phyloP scores from a whole-genome alignment of 306 rosid genomes.

The Pueraria montana region DNA sequence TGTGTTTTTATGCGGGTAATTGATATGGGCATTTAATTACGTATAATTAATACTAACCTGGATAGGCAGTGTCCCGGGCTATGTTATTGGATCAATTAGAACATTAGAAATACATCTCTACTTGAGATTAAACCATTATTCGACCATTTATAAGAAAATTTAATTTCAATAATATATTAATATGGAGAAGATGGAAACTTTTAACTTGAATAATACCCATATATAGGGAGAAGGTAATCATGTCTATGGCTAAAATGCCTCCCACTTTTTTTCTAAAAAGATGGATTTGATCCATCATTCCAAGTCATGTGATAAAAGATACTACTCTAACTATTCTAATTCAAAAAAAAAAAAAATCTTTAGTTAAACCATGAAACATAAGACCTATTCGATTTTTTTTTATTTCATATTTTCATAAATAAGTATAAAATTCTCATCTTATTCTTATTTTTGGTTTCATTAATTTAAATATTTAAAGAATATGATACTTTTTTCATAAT shows the following conservation, averaged over 20 bases:
- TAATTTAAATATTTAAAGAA: no score
- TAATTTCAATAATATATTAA: neutral
- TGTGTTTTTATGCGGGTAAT: no score
- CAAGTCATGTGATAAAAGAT: neutral
- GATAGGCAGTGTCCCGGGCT: no score
- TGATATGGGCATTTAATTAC: no score
- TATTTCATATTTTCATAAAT: no score
- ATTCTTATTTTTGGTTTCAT: no score
- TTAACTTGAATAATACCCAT: neutral
- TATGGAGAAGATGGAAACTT: neutral
- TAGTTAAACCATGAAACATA: neutral
- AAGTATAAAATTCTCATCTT: no score
- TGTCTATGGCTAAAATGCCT: constrained; percentile 2
- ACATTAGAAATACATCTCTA: neutral
- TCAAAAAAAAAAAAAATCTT: neutral
- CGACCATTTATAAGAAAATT: no score
- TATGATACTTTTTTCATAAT: no score
- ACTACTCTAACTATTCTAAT: neutral
- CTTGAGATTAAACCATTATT: neutral
- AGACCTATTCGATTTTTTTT: neutral
- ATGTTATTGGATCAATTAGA: no score
- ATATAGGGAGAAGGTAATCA: neutral
- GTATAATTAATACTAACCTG: no score
- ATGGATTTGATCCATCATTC: neutral
- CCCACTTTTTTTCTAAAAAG: neutral